A percentile compares a stretch with the other conserved stretches of the same genome.
These are phyloP conservation scores for Diaporthe velutina DNA, from an alignment of 2,329 filamentous ascomycete genomes.

Conservation along the genomic window DNA sequence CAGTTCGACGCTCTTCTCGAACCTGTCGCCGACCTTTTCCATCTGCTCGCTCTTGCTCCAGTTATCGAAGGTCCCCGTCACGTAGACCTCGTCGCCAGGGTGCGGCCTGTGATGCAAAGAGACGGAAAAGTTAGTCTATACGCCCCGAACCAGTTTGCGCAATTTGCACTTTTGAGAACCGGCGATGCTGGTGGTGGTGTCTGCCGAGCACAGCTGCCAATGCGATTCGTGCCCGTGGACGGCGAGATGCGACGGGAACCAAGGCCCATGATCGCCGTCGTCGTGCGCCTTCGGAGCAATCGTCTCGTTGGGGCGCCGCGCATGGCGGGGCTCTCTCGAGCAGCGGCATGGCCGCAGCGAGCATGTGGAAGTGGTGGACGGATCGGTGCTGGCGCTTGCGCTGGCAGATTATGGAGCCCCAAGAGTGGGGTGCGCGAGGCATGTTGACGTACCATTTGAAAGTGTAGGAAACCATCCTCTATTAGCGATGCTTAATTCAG, in stretches of 20 bases:
- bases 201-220: not conserved
- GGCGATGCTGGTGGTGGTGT: not conserved
- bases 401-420: conserved; percentile 32
- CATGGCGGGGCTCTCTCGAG: conserved; percentile 17
- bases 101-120: conserved; percentile 75
- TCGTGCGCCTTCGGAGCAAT: conserved; percentile 5
- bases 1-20: conserved; percentile 82
- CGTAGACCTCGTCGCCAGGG: conserved; percentile 87
- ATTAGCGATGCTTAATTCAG: conserved; percentile 12
- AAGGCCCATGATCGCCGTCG: conserved; percentile 4
- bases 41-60: conserved; percentile 91
- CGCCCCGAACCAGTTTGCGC: not conserved
- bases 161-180: conserved; percentile 7
- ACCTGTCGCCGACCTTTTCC: conserved; percentile 78
- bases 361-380: conserved; percentile 20
- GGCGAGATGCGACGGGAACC: conserved; percentile 37
- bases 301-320: conserved; percentile 13
- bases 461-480: conserved; percentile 37
- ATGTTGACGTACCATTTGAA: conserved; percentile 41
- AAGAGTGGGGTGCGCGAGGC: conserved; percentile 24
- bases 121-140: conserved; percentile 4
- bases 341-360: conserved; percentile 18
- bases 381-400: conserved; percentile 29
- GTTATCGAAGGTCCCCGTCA: conserved; percentile 95
- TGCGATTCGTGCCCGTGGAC: conserved; percentile 1